Evolutionary conservation across 345 rosid genomes (phyloP).

Genomic region (Gossypium turneri): DNA sequence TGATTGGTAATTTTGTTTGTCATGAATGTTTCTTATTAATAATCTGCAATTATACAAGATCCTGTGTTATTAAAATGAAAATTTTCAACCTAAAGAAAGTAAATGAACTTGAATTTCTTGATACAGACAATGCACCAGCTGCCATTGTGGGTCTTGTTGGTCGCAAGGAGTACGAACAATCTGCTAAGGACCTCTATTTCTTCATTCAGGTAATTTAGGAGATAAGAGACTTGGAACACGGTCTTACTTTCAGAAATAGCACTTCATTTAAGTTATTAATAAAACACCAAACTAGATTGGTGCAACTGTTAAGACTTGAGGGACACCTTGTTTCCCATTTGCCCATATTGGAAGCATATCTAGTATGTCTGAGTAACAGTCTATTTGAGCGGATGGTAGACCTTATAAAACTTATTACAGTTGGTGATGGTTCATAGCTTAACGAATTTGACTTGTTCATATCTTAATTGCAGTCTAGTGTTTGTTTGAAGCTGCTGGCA

Average conservation of each 20-base stretch:
- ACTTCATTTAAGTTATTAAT: background rate
- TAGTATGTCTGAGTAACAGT: too few species aligned
- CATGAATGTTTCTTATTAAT: background rate
- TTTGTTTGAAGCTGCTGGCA: constrained; percentile 70
- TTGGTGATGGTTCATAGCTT: too few species aligned
- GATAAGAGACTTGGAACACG: background rate
- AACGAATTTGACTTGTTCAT: background rate
- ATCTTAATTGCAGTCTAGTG: constrained; percentile 57
- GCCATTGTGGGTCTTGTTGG: constrained; percentile 81
- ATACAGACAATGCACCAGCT: constrained; percentile 84
- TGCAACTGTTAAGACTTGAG: background rate
- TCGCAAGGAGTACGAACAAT: constrained; percentile 86
- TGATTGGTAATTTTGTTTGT: constrained; percentile 59
- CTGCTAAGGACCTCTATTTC: constrained; percentile 85
- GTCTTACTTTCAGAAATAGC: background rate
- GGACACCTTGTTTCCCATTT: too few species aligned
- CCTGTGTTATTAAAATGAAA: background rate
- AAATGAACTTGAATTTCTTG: background rate
- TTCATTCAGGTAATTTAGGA: constrained; percentile 74
- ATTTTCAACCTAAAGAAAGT: background rate
- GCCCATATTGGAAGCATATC: too few species aligned
- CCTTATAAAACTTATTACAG: background rate
- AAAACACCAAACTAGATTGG: background rate
- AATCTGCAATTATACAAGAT: background rate
- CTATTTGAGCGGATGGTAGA: too few species aligned